Percentiles rank a stretch among this genome's conserved stretches.
Evolutionary conservation across 768 basidiomycete species (phyloP).

Genomic region (Mycena venus): DNA sequence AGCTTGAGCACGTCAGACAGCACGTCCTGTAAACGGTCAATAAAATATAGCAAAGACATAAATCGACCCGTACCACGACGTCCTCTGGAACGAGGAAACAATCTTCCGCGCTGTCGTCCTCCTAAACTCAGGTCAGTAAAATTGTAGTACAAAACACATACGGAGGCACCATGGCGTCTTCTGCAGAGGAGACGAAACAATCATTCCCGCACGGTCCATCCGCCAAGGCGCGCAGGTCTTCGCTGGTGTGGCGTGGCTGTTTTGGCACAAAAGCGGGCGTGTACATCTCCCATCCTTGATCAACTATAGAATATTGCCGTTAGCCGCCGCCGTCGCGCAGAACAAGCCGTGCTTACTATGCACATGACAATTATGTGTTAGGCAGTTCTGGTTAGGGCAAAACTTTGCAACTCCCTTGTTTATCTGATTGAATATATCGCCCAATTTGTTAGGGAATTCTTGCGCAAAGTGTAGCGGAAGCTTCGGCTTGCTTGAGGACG

Average conservation of each 20-base stretch:
- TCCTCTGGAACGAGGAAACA: no score
- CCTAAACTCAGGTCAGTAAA: not conserved
- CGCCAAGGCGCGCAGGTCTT: not conserved
- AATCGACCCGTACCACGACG: no score
- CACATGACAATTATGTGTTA: conserved; percentile 1
- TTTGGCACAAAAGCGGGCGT: conserved; percentile 12
- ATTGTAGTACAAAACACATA: not conserved
- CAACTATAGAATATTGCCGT: not conserved
- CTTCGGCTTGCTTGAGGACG: not conserved
- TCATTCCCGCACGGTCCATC: conserved; percentile 30
- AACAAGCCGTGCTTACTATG: not conserved
- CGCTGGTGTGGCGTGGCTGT: conserved; percentile 32
- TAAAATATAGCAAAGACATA: no score
- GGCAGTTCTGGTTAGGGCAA: conserved; percentile 20
- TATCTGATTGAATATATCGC: not conserved
- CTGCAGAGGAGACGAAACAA: conserved; percentile 35
- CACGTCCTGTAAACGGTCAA: no score
- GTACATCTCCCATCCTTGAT: not conserved
- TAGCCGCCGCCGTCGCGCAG: not conserved
- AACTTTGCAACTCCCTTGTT: not conserved
- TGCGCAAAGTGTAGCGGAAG: not conserved
- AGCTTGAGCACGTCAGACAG: conserved; percentile 55
- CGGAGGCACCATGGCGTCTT: conserved; percentile 13
- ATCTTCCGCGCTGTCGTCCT: not conserved
- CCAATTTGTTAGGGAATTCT: not conserved